A percentile compares a stretch with the other conserved stretches of the same genome.
Evolutionary conservation across 2,329 filamentous ascomycete species (phyloP).

Genomic region (Pseudogymnoascus sp.): DNA sequence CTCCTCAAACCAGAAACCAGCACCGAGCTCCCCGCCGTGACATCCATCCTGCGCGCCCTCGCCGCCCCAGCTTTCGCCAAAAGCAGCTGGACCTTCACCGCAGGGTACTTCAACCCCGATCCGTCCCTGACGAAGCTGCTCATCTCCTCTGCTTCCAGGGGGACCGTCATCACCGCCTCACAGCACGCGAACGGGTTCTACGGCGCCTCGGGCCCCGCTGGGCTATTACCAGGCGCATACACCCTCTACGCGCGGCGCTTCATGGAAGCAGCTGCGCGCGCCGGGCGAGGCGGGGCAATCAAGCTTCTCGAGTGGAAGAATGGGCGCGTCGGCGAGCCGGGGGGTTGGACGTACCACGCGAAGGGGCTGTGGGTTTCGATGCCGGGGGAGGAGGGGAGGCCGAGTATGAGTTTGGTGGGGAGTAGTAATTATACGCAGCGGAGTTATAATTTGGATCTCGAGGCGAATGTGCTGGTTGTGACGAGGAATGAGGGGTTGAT

Average conservation of each 20-base stretch:
- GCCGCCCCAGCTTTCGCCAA: conserved; percentile 56
- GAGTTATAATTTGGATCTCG: conserved; percentile 86
- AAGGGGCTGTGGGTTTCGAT: conserved; percentile 91
- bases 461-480: conserved; percentile 80
- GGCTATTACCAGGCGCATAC: conserved; percentile 86
- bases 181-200: conserved; percentile 96
- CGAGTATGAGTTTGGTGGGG: conserved; percentile 76
- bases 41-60: conserved; percentile 64
- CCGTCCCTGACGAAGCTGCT: conserved; percentile 75
- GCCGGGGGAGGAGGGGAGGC: conserved; percentile 48
- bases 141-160: conserved; percentile 63
- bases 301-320: conserved; percentile 80
- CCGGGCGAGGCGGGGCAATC: conserved; percentile 51
- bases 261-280: conserved; percentile 39
- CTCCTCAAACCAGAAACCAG: conserved; percentile 73
- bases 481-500: conserved; percentile 71
- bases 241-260: conserved; percentile 82
- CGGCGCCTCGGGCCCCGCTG: conserved; percentile 77
- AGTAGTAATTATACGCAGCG: conserved; percentile 95
- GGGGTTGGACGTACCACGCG: conserved; percentile 95
- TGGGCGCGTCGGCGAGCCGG: conserved; percentile 73
- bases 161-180: conserved; percentile 85
- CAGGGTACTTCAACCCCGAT: conserved; percentile 97
- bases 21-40: conserved; percentile 81
- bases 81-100: conserved; percentile 91